These are phyloP conservation scores for Gossypium schwendimanii DNA, from an alignment of 441 rosid species.

Conservation along the genomic window DNA sequence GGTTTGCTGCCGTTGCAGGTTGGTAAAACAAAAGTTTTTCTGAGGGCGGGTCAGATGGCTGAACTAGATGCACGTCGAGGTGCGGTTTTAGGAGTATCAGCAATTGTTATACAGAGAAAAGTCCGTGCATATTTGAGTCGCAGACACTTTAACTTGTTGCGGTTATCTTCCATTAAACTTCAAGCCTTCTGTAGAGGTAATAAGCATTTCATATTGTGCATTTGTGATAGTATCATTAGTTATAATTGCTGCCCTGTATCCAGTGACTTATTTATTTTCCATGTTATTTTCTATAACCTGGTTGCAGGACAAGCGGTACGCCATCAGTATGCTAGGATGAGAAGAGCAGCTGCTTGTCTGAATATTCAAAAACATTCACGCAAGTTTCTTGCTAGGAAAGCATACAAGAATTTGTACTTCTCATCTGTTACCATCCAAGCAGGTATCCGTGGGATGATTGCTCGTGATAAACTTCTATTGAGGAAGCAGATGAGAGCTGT, in stretches of 20 bases:
- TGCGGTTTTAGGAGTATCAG: constrained; percentile 72
- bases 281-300: constrained; percentile 13
- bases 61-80: constrained; percentile 75
- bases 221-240: constrained; percentile 10
- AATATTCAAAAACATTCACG: constrained; percentile 70
- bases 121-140: constrained; percentile 44
- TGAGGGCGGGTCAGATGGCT: constrained; percentile 99
- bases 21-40: constrained; percentile 90
- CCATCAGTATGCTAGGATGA: constrained; percentile 41
- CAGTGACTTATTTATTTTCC: neutral
- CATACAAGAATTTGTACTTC: constrained; percentile 36
- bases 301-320: constrained; percentile 64
- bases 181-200: constrained; percentile 83
- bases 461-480: constrained; percentile 40
- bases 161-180: constrained; percentile 46
- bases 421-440: constrained; percentile 68
- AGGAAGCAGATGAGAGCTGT: constrained; percentile 59
- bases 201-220: constrained; percentile 15
- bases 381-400: constrained; percentile 44
- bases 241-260: neutral
- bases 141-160: constrained; percentile 46
- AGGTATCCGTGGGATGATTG: constrained; percentile 70
- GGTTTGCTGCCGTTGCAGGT: constrained; percentile 38
- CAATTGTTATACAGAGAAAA: constrained; percentile 66
- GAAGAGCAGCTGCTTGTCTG: constrained; percentile 66